Evolutionary conservation across 2,329 filamentous ascomycete species (phyloP).

Genomic region (Penicillium aurantiogriseum): DNA sequence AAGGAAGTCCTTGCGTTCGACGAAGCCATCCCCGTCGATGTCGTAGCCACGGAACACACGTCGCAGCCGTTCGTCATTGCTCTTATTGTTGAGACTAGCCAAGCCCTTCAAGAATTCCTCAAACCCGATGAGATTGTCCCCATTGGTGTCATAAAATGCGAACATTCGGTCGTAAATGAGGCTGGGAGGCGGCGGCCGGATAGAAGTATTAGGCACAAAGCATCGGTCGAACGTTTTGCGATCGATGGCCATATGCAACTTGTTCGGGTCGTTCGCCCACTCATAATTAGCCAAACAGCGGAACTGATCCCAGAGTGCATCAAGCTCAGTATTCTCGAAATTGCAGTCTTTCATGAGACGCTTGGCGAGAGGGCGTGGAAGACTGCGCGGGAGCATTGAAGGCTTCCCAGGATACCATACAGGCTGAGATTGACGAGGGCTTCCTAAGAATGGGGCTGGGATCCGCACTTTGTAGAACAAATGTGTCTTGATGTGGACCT

Average conservation of each 20-base stretch:
- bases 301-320: conserved; percentile 96
- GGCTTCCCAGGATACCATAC: conserved; percentile 90
- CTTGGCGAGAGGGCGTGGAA: conserved; percentile 67
- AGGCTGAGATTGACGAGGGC: conserved; percentile 73
- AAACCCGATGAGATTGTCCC: conserved; percentile 86
- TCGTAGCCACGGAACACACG: conserved; percentile 88
- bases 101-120: conserved; percentile 85
- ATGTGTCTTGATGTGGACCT: conserved; percentile 82
- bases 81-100: conserved; percentile 60
- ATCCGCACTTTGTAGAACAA: conserved; percentile 95
- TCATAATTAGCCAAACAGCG: conserved; percentile 86
- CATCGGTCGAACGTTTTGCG: conserved; percentile 89
- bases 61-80: conserved; percentile 63
- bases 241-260: conserved; percentile 80
- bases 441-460: conserved; percentile 78
- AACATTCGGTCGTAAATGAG: conserved; percentile 96
- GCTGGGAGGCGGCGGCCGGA: conserved; percentile 74
- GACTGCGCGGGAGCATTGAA: conserved; percentile 62
- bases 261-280: conserved; percentile 76
- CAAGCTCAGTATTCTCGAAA: conserved; percentile 82
- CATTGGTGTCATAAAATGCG: conserved; percentile 89
- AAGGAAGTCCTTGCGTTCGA: conserved; percentile 82
- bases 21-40: conserved; percentile 80
- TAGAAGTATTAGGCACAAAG: conserved; percentile 80
- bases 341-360: conserved; percentile 69